phyloP scores from a whole-genome alignment of 2,329 filamentous ascomycete genomes.

The Ustilaginoidea virens region DNA sequence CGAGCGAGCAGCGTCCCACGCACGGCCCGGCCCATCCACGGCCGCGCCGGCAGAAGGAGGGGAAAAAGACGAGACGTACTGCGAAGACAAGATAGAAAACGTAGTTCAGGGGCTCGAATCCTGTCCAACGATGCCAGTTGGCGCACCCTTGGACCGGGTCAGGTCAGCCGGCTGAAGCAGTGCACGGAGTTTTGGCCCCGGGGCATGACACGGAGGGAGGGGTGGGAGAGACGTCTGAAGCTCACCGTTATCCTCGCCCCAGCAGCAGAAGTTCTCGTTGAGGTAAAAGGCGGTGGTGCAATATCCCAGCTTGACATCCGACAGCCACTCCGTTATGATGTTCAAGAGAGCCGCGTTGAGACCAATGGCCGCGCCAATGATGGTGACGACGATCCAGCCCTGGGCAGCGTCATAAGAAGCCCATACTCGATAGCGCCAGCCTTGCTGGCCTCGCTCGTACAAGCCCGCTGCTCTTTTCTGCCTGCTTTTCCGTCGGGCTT shows the following conservation, averaged over 20 bases:
- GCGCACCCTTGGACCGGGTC: conserved; percentile 45
- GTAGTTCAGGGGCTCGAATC: conserved; percentile 67
- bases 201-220: no score
- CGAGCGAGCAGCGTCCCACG: no score
- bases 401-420: conserved; percentile 93
- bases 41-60: conserved; percentile 1
- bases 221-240: no score
- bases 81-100: conserved; percentile 77
- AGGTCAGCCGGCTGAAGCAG: no score
- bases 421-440: conserved; percentile 68
- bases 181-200: no score
- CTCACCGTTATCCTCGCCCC: conserved; percentile 75
- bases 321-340: conserved; percentile 92
- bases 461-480: conserved; percentile 57
- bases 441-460: conserved; percentile 51
- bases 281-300: conserved; percentile 93
- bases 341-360: conserved; percentile 86
- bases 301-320: conserved; percentile 90
- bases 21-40: no score
- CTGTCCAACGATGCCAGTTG: conserved; percentile 83
- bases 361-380: conserved; percentile 86
- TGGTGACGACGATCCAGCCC: conserved; percentile 91
- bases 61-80: conserved; percentile 26
- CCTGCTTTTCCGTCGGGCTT: conserved; percentile 62
- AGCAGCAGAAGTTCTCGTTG: conserved; percentile 96